Evolutionary conservation across 768 basidiomycete species (phyloP).

Genomic region (Galerina sulciceps): DNA sequence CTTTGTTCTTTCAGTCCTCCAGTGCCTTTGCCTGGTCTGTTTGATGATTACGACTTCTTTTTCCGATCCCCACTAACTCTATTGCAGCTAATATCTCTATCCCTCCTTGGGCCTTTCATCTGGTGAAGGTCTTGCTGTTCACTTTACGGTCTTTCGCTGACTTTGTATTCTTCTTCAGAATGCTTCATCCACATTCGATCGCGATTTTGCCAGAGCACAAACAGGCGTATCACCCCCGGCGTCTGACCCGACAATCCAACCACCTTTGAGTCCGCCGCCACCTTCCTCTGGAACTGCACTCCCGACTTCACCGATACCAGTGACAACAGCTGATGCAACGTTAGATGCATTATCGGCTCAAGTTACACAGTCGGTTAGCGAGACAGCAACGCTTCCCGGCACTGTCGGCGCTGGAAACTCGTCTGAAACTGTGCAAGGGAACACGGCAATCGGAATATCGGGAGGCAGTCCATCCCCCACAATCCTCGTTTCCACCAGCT

Average conservation of each 20-base stretch:
- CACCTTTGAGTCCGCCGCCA: not conserved
- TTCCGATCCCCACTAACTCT: not conserved
- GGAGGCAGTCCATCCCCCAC: not conserved
- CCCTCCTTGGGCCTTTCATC: slow-evolving; percentile 11
- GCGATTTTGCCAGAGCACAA: not conserved
- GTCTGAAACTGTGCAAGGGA: not conserved
- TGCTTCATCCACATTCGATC: slow-evolving; percentile 8
- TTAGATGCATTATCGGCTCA: not conserved
- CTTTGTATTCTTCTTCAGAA: not conserved
- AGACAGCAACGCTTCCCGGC: not conserved
- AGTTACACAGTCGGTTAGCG: not conserved
- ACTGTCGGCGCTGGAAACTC: slow-evolving; percentile 3
- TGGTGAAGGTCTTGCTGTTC: not conserved
- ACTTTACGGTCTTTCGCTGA: not conserved
- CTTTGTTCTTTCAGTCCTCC: not conserved
- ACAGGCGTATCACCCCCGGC: not conserved
- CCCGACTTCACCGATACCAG: not conserved
- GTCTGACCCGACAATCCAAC: not conserved
- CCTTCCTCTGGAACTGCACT: not conserved
- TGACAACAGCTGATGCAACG: not conserved
- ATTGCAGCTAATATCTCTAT: not conserved
- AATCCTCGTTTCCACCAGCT: not conserved
- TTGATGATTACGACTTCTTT: not conserved
- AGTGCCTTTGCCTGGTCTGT: not conserved
- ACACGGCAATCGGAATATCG: not conserved